These are phyloP conservation scores for Lentinus tigrinus DNA, from an alignment of 768 basidiomycete species.

Conservation along the genomic window DNA sequence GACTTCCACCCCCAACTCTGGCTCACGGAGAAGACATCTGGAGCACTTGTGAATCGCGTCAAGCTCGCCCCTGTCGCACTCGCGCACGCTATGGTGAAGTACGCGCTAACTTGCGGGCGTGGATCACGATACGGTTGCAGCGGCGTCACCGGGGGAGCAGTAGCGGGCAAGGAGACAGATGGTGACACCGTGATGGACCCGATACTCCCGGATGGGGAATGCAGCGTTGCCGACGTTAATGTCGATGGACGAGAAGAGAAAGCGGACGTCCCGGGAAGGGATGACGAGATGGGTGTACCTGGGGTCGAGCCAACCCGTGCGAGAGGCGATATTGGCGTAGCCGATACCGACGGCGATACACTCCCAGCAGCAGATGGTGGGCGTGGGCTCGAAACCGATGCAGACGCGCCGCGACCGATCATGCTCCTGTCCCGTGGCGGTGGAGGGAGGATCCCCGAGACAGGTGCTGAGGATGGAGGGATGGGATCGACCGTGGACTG, in stretches of 20 bases:
- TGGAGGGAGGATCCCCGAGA: not conserved
- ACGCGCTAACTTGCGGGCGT: constrained; percentile 67
- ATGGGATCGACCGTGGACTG: constrained; percentile 80
- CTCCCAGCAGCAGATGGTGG: constrained; percentile 6
- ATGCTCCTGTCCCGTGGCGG: constrained; percentile 8
- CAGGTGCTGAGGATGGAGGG: constrained; percentile 65
- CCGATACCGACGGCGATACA: not conserved
- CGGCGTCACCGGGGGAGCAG: constrained; percentile 48
- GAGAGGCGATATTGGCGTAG: constrained; percentile 7
- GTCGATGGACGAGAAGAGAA: constrained; percentile 10
- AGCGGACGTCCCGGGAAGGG: constrained; percentile 1
- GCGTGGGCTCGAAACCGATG: constrained; percentile 15
- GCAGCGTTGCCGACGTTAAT: constrained; percentile 12
- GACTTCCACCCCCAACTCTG: constrained; percentile 96
- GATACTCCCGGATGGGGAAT: constrained; percentile 13
- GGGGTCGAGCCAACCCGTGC: constrained; percentile 23
- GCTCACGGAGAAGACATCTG: constrained; percentile 79
- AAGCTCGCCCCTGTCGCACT: constrained; percentile 79
- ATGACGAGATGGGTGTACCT: constrained; percentile 4
- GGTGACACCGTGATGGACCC: constrained; percentile 1
- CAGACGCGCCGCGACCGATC: constrained; percentile 6
- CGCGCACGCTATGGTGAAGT: constrained; percentile 82
- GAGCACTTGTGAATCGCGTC: constrained; percentile 81
- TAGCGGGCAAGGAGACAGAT: constrained; percentile 35
- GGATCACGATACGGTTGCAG: constrained; percentile 75